These are phyloP conservation scores for Sugiyamaella castrensis DNA, from an alignment of 1,139 yeast genomes.

Conservation along the genomic window DNA sequence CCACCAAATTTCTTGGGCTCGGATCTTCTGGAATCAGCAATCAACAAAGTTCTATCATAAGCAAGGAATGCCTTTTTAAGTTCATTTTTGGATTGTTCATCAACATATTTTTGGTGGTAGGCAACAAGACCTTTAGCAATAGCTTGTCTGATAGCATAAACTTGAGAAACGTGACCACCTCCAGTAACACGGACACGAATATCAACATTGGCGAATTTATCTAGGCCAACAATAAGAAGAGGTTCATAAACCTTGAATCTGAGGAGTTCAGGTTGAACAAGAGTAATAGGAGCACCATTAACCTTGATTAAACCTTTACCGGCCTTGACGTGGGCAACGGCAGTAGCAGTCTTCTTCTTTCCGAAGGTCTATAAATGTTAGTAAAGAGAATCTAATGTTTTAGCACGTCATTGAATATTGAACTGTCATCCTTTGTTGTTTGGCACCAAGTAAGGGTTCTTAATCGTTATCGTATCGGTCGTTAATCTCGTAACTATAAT, in stretches of 20 bases:
- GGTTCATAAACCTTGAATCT: slow-evolving; percentile 99
- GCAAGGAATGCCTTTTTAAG: slow-evolving; percentile 96
- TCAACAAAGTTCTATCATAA: slow-evolving; percentile 99
- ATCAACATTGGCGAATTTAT: slow-evolving; percentile 97
- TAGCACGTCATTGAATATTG: too few relatives aligned
- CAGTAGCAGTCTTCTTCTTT: slow-evolving; percentile 99
- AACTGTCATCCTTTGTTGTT: too few relatives aligned
- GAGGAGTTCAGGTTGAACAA: slow-evolving; percentile 98
- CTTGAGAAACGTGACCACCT: slow-evolving; percentile 99
- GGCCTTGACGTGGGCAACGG: slow-evolving; percentile 99
- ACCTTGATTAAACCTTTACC: slow-evolving; percentile 99
- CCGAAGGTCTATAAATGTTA: slow-evolving; percentile 77
- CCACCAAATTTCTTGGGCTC: slow-evolving; percentile 99
- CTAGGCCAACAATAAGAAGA: slow-evolving; percentile 95
- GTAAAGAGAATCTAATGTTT: neutral
- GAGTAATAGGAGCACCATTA: slow-evolving; percentile 98
- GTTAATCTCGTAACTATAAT: too few relatives aligned
- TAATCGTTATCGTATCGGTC: too few relatives aligned
- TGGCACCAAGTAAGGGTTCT: too few relatives aligned
- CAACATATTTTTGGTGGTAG: slow-evolving; percentile 98
- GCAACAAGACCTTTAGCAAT: slow-evolving; percentile 99
- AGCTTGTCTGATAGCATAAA: slow-evolving; percentile 99
- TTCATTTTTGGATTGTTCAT: slow-evolving; percentile 99
- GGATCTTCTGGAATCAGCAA: slow-evolving; percentile 99
- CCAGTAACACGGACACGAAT: slow-evolving; percentile 99